phyloP scores from a whole-genome alignment of 768 basidiomycete genomes.

The Amanita molliuscula region DNA sequence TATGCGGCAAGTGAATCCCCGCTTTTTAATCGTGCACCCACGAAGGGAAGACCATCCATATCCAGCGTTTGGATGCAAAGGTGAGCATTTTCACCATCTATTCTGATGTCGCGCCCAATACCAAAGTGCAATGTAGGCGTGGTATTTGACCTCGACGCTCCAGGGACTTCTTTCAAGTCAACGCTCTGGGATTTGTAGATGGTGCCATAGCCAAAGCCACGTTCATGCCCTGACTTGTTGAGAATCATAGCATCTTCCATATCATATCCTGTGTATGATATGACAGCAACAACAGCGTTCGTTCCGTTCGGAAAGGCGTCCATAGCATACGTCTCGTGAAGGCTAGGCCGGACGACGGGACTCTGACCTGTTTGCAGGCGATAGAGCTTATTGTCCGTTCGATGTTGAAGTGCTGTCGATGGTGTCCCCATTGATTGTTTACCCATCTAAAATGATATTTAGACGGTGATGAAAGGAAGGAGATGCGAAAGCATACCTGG shows the following conservation, averaged over 20 bases:
- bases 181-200: conserved; percentile 92
- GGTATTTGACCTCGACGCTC: conserved; percentile 46
- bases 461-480: conserved; percentile 3
- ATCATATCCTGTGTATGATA: conserved; percentile 99
- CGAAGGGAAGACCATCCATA: conserved; percentile 72
- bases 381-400: conserved; percentile 98
- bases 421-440: conserved; percentile 99
- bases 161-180: conserved; percentile 75
- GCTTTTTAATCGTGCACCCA: conserved; percentile 58
- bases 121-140: conserved; percentile 84
- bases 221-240: conserved; percentile 97
- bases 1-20: conserved; percentile 85
- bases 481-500: conserved; percentile 41
- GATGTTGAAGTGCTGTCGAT: conserved; percentile 78
- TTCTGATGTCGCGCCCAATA: conserved; percentile 63
- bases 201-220: conserved; percentile 94
- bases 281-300: conserved; percentile 98
- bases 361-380: conserved; percentile 92
- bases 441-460: conserved; percentile 65
- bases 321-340: conserved; percentile 96
- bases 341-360: conserved; percentile 83
- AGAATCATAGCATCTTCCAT: conserved; percentile 99
- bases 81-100: conserved; percentile 34
- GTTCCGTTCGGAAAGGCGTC: conserved; percentile 98
- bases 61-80: conserved; percentile 48